Evolutionary conservation across 495 filamentous ascomycete species (phyloP), one percentile per base, ranked within the genome.

Genomic region (Mytilinidion resinicola): DNA sequence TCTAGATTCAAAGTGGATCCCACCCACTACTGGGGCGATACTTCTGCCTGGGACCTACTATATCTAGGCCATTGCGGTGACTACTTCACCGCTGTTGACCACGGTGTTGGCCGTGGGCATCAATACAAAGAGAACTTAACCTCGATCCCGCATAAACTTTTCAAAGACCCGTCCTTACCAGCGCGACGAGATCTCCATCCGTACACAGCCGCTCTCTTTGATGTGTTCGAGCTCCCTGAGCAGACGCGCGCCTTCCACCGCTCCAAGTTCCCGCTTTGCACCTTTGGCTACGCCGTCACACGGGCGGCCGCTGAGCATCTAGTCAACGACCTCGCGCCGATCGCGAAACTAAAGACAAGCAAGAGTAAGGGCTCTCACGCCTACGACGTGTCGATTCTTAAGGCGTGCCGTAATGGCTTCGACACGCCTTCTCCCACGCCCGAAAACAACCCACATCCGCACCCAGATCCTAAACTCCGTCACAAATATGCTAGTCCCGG

Each of bases 261-360:
- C 37, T 72, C 73, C 15, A 54, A 62, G 0, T 67, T 70, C 51
- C 73, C 76, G 2, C 72, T 79, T 20, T 78, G 76, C 56, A 72
- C 72, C 44, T 78, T 79, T 58, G 76, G 73, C 10, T 77, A 74
- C 58, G 76, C 74, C 9, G 61, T 79, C 51, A 70, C 72, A 0
- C 63, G 67, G 34, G 35, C 64, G 9, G 65, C 67, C 2, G 69
- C 69, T 19, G 54, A 60, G 37, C 62, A 61, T 19, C 57, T 71
- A 9, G 59, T 70, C n/a, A 30, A 12, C 17, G 63, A 65, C 48
- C 58, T 65, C 37, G 63, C 63, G 37, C 63, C 63, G 2, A 20
- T 59, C 20, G 44, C 36, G 21, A 33, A 61, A 21, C 63, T 58
- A 8, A 20, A 58, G 14, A 48, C 41, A 25, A 33, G 56, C 35